Evolutionary conservation across 148 eudicot genomes (phyloP).

Genomic region (Drosera capensis): DNA sequence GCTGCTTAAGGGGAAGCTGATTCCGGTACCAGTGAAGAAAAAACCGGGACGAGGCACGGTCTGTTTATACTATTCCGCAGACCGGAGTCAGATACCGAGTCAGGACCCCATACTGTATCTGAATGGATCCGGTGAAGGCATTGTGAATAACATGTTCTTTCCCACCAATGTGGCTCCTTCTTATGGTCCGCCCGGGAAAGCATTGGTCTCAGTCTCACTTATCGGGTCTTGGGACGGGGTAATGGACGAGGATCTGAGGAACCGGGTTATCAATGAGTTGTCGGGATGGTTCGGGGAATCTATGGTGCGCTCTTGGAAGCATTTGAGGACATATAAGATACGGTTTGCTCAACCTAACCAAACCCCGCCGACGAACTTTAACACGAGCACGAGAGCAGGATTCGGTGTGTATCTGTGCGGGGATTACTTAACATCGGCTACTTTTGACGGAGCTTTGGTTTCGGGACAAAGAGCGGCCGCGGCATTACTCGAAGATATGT

Average conservation of each 20-base stretch:
- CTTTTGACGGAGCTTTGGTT: conserved; percentile 95
- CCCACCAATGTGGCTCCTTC: conserved; percentile 76
- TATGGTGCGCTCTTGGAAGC: conserved; percentile 48
- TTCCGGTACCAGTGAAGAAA: conserved; percentile 5
- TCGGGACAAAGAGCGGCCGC: conserved; percentile 78
- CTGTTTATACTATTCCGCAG: conserved; percentile 58
- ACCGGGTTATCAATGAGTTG: conserved; percentile 43
- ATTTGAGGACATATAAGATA: conserved; percentile 61
- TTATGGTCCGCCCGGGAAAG: conserved; percentile 67
- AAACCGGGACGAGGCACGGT: conserved; percentile 58
- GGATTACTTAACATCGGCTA: conserved; percentile 77
- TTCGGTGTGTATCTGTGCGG: conserved; percentile 72
- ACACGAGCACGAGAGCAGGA: conserved; percentile 40
- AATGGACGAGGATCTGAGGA: conserved; percentile 39
- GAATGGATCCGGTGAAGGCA: conserved; percentile 80
- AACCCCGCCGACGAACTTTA: conserved; percentile 69
- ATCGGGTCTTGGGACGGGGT: conserved; percentile 52
- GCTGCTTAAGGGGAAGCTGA: conserved; percentile 42
- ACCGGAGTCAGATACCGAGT: conserved; percentile 28
- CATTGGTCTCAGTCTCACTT: conserved; percentile 58
- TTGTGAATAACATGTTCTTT: conserved; percentile 90
- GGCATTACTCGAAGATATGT: conserved; percentile 53
- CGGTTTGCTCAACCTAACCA: conserved; percentile 86
- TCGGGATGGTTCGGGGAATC: conserved; percentile 66
- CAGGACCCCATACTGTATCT: conserved; percentile 57